Evolutionary conservation across 768 basidiomycete species (phyloP).

Genomic region (Boletus vermiculosoides): DNA sequence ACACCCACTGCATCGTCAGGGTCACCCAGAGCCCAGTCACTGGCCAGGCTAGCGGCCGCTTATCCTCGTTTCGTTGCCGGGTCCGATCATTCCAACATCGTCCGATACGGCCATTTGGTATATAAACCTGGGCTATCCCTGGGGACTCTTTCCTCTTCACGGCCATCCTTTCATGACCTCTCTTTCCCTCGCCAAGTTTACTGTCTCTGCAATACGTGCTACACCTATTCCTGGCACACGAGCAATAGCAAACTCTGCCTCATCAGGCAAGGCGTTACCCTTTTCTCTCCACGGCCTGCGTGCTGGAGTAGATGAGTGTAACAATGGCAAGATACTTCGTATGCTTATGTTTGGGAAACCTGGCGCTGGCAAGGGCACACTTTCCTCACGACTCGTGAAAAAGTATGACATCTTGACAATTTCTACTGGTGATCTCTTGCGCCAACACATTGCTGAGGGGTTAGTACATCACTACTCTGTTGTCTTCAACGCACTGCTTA

Average conservation of each 20-base stretch:
- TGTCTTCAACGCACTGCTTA: neutral
- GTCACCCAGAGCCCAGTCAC: neutral
- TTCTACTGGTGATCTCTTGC: conserved; percentile 82
- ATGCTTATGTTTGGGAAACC: conserved; percentile 62
- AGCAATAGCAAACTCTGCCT: conserved; percentile 31
- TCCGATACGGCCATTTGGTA: conserved; percentile 16
- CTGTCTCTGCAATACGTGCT: conserved; percentile 12
- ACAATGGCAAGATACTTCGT: conserved; percentile 34
- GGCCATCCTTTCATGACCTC: conserved; percentile 18
- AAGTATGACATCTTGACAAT: conserved; percentile 78
- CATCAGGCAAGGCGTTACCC: conserved; percentile 44
- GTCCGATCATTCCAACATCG: conserved; percentile 12
- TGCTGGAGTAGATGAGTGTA: conserved; percentile 24
- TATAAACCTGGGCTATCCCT: conserved; percentile 14
- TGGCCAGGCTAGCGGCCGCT: neutral
- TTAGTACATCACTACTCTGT: neutral
- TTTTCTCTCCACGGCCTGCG: conserved; percentile 49
- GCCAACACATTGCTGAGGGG: conserved; percentile 76
- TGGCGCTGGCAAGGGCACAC: conserved; percentile 83
- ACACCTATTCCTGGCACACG: conserved; percentile 15
- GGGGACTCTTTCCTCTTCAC: neutral
- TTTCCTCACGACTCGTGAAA: conserved; percentile 68
- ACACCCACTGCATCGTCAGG: neutral
- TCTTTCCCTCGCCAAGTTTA: conserved; percentile 15
- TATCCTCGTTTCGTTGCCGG: conserved; percentile 1